phyloP scores from a whole-genome alignment of 495 filamentous ascomycete genomes.

The Podospora didyma region DNA sequence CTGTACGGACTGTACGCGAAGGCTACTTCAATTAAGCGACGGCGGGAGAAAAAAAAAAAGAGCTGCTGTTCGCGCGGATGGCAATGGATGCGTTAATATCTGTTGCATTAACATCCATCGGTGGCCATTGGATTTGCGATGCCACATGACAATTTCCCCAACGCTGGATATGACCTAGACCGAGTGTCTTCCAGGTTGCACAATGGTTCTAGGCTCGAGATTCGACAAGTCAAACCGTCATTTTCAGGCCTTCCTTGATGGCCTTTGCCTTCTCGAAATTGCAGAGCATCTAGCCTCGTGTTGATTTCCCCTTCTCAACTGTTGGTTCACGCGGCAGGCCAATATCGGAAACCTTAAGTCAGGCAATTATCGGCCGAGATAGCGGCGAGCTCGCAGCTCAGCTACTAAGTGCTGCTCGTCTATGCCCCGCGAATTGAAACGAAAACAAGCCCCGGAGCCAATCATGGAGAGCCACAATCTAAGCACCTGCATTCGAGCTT shows the following conservation, averaged over 20 bases:
- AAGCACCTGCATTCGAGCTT: conserved; percentile 17
- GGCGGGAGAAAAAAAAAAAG: neutral
- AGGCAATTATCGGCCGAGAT: conserved; percentile 32
- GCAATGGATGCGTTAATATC: conserved; percentile 21
- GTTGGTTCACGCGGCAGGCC: conserved; percentile 18
- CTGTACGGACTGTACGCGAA: neutral
- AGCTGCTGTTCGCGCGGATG: neutral
- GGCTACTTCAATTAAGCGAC: conserved; percentile 11
- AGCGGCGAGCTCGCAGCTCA: conserved; percentile 22
- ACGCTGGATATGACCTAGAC: neutral
- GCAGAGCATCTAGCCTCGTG: conserved; percentile 4
- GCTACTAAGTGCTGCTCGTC: neutral
- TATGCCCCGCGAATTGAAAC: conserved; percentile 25
- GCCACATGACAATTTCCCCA: conserved; percentile 23
- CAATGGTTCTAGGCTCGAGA: neutral
- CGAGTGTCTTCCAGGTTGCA: neutral
- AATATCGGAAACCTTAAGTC: conserved; percentile 24
- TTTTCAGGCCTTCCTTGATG: neutral
- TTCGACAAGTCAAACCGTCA: neutral
- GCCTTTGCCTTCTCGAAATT: conserved; percentile 14
- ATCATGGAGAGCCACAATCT: conserved; percentile 18
- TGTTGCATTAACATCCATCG: conserved; percentile 24
- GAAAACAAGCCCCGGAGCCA: conserved; percentile 18
- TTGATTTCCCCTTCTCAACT: conserved; percentile 2
- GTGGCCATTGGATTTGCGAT: conserved; percentile 14